Evolutionary conservation across 169 alveolate species (phyloP), one percentile per base, ranked within the genome.

Genomic region (Ichthyophthirius multifiliis): DNA sequence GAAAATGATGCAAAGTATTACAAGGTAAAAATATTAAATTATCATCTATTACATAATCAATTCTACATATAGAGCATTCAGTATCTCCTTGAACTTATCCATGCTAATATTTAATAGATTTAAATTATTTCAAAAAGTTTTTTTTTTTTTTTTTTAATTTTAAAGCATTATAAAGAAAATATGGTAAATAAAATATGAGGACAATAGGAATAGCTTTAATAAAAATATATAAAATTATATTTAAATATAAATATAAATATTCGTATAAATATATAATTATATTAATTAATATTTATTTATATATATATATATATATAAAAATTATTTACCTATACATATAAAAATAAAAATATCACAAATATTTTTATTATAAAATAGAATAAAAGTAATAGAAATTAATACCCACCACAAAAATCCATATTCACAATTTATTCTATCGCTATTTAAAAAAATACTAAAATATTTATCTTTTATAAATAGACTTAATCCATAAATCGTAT

Each of bases 1-100:
- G 90, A 47, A 75, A 85, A 43, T 85, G 87, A 75, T 85, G 90
- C 32, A 63, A 78, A 16, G 76, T 73, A 7, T 74, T 67, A 20
- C 83, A 84, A 13, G 83, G 75, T 7, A 74, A 20, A 20, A 77
- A 64, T 12, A 63, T 20, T 13, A 76, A 45, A 63, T 62, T 34
- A n/a, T 77, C 83, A 35, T 75, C 62, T 31, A 62, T 45, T 10
- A 46, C 41, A 48, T 75, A 75, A 20, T 35, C 75, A 48, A 35
- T 43, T 43, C 62, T 46, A 34, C 83, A 75, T 2, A 75, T 75
- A n/a, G 74, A 30, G 30, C 83, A 75, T 35, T 75, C 83, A 12
- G 65, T 62, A n/a, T 75, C 83, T 3, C 83, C 83, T 75, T 75
- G 18, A 16, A 75, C 67, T 55, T 48, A 35, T 46, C 65, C 83